A percentile compares a stretch with the other conserved stretches of the same genome.
These are phyloP conservation scores for Chalciporus pseudorubinellus DNA, from an alignment of 768 basidiomycete species.

Conservation along the genomic window DNA sequence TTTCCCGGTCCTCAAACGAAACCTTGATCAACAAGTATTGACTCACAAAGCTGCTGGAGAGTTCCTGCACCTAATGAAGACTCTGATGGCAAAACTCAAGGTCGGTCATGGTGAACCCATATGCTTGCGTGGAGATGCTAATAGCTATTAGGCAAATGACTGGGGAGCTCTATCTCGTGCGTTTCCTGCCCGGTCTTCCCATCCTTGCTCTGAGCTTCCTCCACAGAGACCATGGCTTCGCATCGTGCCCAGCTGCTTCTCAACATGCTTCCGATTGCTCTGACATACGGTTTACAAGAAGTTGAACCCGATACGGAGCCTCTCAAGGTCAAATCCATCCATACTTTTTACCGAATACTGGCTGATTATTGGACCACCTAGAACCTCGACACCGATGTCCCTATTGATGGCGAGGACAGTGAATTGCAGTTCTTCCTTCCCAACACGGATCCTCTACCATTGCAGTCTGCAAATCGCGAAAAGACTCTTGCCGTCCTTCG, in stretches of 20 bases:
- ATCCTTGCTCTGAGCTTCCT: not conserved
- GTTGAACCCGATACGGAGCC: constrained; percentile 44
- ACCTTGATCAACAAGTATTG: constrained; percentile 45
- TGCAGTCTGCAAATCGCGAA: constrained; percentile 14
- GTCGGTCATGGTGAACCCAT: constrained; percentile 33
- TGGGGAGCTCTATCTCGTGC: constrained; percentile 61
- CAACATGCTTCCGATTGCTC: constrained; percentile 43
- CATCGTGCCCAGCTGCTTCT: constrained; percentile 44
- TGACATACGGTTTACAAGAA: constrained; percentile 47
- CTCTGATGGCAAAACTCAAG: constrained; percentile 65
- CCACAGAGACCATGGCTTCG: constrained; percentile 44
- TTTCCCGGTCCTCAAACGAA: constrained; percentile 44
- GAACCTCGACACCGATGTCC: constrained; percentile 54
- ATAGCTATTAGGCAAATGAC: constrained; percentile 48
- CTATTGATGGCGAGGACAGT: constrained; percentile 38
- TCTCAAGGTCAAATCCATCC: constrained; percentile 44
- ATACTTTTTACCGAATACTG: not conserved
- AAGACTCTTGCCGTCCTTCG: constrained; percentile 13
- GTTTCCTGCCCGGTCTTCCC: constrained; percentile 11
- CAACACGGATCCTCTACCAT: constrained; percentile 3
- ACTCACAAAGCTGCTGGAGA: constrained; percentile 51
- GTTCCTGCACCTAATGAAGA: constrained; percentile 56
- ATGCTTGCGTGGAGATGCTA: not conserved
- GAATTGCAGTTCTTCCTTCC: constrained; percentile 35
- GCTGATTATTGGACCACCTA: constrained; percentile 14